Evolutionary conservation across 225 moss, liverwort and hornwort species (phyloP).

Genomic region (Anthoceros angustus): DNA sequence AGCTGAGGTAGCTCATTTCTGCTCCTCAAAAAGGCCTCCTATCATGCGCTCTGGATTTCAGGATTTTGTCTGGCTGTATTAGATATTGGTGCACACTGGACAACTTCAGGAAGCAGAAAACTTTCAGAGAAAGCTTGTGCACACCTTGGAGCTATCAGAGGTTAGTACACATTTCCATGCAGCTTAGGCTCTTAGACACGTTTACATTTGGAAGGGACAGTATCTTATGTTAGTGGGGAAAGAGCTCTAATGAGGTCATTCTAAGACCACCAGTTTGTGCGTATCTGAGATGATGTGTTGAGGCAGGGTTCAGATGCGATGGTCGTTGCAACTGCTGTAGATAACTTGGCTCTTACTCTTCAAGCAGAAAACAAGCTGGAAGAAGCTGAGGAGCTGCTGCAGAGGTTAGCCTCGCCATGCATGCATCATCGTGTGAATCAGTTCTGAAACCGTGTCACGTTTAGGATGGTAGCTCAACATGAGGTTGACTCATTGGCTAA

Average conservation of each 20-base stretch:
- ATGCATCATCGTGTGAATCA: neutral
- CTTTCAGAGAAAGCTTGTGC: slow-evolving; percentile 69
- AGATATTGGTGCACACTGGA: slow-evolving; percentile 58
- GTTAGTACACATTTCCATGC: slow-evolving; percentile 14
- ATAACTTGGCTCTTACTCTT: slow-evolving; percentile 80
- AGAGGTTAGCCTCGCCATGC: slow-evolving; percentile 24
- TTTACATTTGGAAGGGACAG: no score
- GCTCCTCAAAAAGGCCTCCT: neutral
- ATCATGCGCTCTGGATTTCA: neutral
- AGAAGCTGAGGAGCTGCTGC: slow-evolving; percentile 86
- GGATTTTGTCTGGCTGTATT: slow-evolving; percentile 3
- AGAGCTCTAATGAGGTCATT: neutral
- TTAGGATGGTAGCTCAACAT: no score
- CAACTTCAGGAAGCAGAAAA: slow-evolving; percentile 74
- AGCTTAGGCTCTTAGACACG: no score
- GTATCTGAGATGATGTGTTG: neutral
- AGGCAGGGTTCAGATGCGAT: slow-evolving; percentile 70
- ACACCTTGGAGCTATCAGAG: slow-evolving; percentile 72
- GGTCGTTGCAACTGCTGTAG: slow-evolving; percentile 64
- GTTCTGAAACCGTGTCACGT: neutral
- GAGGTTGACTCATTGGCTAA: neutral
- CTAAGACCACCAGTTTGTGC: neutral
- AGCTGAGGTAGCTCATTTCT: slow-evolving; percentile 39
- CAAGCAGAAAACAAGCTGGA: slow-evolving; percentile 76
- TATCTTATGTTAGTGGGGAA: neutral